Percentiles rank a stretch among this genome's conserved stretches.
Conservation (phyloP, 192 early-diverging fungal genomes). For the Coemansia sp. region DNA sequence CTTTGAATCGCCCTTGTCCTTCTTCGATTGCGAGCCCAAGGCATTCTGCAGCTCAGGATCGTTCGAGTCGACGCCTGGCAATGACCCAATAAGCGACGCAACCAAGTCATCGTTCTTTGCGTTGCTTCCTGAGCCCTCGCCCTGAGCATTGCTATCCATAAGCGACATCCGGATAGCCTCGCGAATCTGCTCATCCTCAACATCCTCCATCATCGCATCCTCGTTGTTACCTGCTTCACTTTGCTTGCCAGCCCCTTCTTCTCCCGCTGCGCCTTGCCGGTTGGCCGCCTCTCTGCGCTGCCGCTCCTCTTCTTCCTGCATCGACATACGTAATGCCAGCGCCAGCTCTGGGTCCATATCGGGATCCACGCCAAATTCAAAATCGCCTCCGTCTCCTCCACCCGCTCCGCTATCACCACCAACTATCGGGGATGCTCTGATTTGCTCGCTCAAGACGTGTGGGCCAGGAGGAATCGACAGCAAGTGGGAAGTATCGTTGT, state of each 20-base stretch:
- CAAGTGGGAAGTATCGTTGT: constrained; percentile 89
- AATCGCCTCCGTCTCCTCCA: constrained; percentile 57
- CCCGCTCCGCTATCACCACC: constrained; percentile 74
- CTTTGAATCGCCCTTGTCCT: constrained; percentile 36
- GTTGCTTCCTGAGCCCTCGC: constrained; percentile 28
- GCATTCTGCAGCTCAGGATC: constrained; percentile 79
- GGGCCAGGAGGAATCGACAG: constrained; percentile 91
- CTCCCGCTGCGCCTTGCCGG: constrained; percentile 5
- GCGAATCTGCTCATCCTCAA: constrained; percentile 49
- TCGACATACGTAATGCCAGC: constrained; percentile 84
- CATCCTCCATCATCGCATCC: constrained; percentile 38
- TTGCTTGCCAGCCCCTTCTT: constrained; percentile 1
- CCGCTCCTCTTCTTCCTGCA: constrained; percentile 94
- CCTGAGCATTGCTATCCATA: constrained; percentile 33
- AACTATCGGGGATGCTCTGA: constrained; percentile 84
- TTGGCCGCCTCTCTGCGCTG: constrained; percentile 56
- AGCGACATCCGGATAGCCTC: constrained; percentile 54
- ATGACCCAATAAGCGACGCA: constrained; percentile 69
- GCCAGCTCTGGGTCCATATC: constrained; percentile 94
- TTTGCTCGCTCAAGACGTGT: constrained; percentile 81
- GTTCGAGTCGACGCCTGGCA: constrained; percentile 84
- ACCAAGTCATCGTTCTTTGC: constrained; percentile 61
- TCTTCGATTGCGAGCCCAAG: constrained; percentile 51
- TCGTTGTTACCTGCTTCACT: constrained; percentile 13
- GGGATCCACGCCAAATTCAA: constrained; percentile 87